A percentile compares a stretch with the other conserved stretches of the same genome.
phyloP scores from a whole-genome alignment of 257 asterid species.

The Capsicum rhomboideum region DNA sequence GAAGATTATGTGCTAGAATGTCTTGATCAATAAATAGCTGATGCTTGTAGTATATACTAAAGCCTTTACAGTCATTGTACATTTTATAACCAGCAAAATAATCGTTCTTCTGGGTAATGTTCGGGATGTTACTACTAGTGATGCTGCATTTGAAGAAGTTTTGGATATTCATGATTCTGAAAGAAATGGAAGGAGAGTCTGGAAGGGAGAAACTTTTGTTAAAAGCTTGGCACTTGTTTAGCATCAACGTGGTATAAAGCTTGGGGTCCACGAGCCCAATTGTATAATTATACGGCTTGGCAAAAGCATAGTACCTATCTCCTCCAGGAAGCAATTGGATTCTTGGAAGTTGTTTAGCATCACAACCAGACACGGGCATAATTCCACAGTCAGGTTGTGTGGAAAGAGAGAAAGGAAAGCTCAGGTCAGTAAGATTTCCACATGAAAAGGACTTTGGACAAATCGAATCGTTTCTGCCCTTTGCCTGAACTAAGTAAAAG shows the following conservation, averaged over 20 bases:
- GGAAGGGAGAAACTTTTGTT: not conserved
- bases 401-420: not conserved
- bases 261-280: too few species aligned
- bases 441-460: not conserved
- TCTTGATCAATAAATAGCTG: accelerated
- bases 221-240: not conserved
- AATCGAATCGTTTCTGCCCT: not conserved
- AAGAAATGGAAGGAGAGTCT: not conserved
- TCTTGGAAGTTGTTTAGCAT: not conserved
- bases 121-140: not conserved
- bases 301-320: not conserved
- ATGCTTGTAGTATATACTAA: not conserved
- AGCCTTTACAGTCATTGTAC: not conserved
- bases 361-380: not conserved
- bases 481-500: not conserved
- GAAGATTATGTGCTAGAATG: not conserved
- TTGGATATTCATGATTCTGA: accelerated
- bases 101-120: not conserved
- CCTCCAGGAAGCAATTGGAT: not conserved
- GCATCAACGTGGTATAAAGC: too few species aligned
- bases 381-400: not conserved
- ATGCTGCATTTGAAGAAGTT: not conserved
- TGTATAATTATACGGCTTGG: accelerated
- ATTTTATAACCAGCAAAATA: not conserved
- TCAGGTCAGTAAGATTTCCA: not conserved